Evolutionary conservation across 2,329 filamentous ascomycete species (phyloP), one percentile per base, ranked within the genome.

Genomic region (Gyromitra esculenta): DNA sequence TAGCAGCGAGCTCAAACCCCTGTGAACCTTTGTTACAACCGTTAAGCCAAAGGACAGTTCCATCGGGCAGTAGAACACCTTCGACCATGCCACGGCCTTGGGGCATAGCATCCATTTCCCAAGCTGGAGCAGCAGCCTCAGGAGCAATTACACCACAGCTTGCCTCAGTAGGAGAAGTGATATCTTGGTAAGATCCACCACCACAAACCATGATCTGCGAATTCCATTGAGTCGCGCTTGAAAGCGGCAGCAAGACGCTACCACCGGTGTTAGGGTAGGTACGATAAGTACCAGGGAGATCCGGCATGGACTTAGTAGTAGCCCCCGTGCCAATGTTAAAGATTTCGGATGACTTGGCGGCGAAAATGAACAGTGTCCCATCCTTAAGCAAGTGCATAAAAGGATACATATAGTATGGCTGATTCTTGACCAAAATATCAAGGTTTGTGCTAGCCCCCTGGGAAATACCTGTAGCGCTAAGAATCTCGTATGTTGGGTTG

Each of bases 261-360:
- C 87, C 87, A 77, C 88, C 88, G 43, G 88, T 88, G 80, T 89
- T 89, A 45, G 88, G 88, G 81, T 89, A 89, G 1, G 87, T 89
- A 62, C 88, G 86, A 81, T 87, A 88, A 63, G 86, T 83, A 15
- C 88, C 88, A 41, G 86, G 85, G 18, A 89, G 84, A 80, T 88
- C 86, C 41, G 87, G 85, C 54, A 88, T 83, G 9, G 81, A 82
- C 73, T 85, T 85, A 69, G 86, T 83, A 11, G 86, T 84, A 2
- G 81, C 81, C 73, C 86, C 86, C 57, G 82, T 82, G 45, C 79
- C 82, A 31, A 87, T 85, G 79, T 88, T 86, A 82, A 89, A 89
- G 69, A 87, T 83, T 79, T 89, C 86, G 4, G 87, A 86, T 21
- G 87, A 87, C 81, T 88, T 89, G 43, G 88, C 83, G 15, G 85